Percentiles rank a stretch among this genome's conserved stretches.
Evolutionary conservation across 2,329 filamentous ascomycete genomes (phyloP).

Genomic region (Colletotrichum sublineola): DNA sequence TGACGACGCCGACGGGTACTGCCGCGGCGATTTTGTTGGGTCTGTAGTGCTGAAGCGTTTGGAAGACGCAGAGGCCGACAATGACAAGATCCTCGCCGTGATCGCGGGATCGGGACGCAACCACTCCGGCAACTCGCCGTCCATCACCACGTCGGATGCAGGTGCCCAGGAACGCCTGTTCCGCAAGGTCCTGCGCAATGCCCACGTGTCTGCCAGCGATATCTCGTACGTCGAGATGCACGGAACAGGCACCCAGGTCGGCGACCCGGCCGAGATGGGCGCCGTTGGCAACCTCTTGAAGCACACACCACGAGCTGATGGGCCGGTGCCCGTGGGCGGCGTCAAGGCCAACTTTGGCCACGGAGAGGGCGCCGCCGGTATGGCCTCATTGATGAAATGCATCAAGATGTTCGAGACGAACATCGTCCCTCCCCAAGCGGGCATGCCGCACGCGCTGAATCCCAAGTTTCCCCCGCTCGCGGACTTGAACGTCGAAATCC

Average conservation of each 20-base stretch:
- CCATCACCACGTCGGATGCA: conserved; percentile 46
- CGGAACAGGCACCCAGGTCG: conserved; percentile 61
- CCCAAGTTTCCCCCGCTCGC: conserved; percentile 10
- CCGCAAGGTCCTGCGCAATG: conserved; percentile 53
- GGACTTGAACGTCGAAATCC: not conserved
- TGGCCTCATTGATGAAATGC: conserved; percentile 43
- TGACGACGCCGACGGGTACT: conserved; percentile 60
- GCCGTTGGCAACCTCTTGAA: conserved; percentile 48
- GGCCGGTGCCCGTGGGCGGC: too few relatives aligned
- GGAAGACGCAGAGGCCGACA: conserved; percentile 59
- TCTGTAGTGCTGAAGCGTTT: conserved; percentile 62
- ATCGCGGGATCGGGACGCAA: conserved; percentile 56
- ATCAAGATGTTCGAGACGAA: conserved; percentile 52
- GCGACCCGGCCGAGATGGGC: conserved; percentile 61
- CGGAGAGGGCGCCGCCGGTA: conserved; percentile 46
- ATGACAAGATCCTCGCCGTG: conserved; percentile 59
- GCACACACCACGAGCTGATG: not conserved
- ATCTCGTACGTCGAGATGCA: conserved; percentile 57
- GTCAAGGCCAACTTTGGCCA: conserved; percentile 45
- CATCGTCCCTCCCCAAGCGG: conserved; percentile 48
- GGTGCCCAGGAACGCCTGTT: conserved; percentile 37
- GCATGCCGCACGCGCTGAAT: conserved; percentile 12
- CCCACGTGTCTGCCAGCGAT: conserved; percentile 9
- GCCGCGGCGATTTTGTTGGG: conserved; percentile 61
- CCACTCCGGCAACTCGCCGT: conserved; percentile 56